Evolutionary conservation across 495 filamentous ascomycete genomes (phyloP).

Genomic region (Hyaloscypha finlandica): DNA sequence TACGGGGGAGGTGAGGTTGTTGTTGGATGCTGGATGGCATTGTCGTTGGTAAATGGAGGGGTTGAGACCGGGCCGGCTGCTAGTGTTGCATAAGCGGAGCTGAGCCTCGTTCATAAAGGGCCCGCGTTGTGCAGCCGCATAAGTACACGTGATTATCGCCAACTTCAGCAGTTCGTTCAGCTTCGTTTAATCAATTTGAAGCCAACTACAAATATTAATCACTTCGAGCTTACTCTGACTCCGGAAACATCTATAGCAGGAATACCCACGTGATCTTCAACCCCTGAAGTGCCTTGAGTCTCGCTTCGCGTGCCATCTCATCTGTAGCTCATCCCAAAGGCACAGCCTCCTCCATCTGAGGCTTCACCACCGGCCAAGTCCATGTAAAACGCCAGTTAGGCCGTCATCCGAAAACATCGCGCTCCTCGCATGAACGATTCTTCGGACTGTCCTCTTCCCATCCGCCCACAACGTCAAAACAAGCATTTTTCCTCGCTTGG

Average conservation of each 20-base stretch:
- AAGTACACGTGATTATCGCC: background rate
- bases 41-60: slow-evolving; percentile 8
- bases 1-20: background rate
- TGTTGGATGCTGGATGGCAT: background rate
- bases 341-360: background rate
- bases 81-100: background rate
- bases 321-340: background rate
- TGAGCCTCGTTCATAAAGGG: background rate
- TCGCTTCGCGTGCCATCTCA: slow-evolving; percentile 1
- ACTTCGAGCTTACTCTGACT: background rate
- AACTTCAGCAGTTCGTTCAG: background rate
- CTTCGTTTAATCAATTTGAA: background rate
- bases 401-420: slow-evolving; percentile 18
- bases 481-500: slow-evolving; percentile 3
- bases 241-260: background rate
- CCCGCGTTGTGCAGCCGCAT: slow-evolving; percentile 6
- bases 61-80: background rate
- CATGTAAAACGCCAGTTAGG: background rate
- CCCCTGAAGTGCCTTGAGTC: background rate
- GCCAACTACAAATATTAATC: background rate
- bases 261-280: background rate
- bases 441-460: slow-evolving; percentile 21
- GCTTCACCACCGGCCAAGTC: background rate
- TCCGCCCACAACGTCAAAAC: background rate
- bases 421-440: slow-evolving; percentile 14